phyloP scores from a whole-genome alignment of 306 rosid species.

The Crataegus laevigata region DNA sequence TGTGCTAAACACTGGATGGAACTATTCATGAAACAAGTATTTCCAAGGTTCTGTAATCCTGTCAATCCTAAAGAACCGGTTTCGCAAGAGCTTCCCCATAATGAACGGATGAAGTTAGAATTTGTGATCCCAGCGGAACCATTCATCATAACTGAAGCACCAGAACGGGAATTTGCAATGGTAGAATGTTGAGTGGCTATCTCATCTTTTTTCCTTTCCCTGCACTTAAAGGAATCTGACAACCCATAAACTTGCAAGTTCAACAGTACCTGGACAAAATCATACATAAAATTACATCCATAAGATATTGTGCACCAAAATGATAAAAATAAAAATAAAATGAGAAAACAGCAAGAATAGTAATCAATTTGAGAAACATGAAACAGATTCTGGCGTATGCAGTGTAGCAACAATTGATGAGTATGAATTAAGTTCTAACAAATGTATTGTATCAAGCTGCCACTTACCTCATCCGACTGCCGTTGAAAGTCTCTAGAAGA shows the following conservation, averaged over 20 bases:
- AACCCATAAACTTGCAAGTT: constrained; percentile 95
- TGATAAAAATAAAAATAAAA: background rate
- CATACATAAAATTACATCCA: background rate
- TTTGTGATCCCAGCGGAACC: constrained; percentile 46
- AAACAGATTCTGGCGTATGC: background rate
- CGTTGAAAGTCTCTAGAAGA: constrained; percentile 47
- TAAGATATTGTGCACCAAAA: constrained; percentile 20
- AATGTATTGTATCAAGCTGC: background rate
- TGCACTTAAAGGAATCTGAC: constrained; percentile 76
- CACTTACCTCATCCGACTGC: constrained; percentile 73
- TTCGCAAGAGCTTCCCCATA: constrained; percentile 60
- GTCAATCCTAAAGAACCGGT: constrained; percentile 91
- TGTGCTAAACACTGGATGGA: constrained; percentile 92
- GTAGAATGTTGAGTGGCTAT: constrained; percentile 11
- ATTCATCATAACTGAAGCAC: constrained; percentile 49
- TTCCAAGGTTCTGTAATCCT: constrained; percentile 92
- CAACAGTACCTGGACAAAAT: constrained; percentile 57
- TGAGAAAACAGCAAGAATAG: background rate
- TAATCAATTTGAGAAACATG: background rate
- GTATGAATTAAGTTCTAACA: background rate
- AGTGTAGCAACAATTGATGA: background rate
- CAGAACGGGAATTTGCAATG: constrained; percentile 30
- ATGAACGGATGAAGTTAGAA: constrained; percentile 40
- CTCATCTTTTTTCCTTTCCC: constrained; percentile 74
- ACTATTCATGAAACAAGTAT: constrained; percentile 99